These are phyloP conservation scores for Rhizopus microsporus DNA, from an alignment of 371 early-diverging fungal species.

Conservation along the genomic window DNA sequence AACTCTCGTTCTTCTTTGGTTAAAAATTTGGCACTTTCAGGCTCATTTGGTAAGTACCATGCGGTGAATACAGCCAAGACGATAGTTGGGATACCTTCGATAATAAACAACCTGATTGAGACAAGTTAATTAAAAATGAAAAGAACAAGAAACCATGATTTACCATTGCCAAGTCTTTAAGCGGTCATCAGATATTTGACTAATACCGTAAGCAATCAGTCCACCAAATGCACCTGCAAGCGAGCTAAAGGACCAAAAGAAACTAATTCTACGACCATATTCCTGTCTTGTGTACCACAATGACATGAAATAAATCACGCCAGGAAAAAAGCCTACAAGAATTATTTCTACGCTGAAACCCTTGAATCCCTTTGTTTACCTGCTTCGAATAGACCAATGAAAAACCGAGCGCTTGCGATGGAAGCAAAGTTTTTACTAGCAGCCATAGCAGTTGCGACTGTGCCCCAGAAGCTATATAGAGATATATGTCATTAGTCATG, in stretches of 20 bases:
- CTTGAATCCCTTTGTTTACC: slow-evolving; percentile 2
- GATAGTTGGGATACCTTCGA: slow-evolving; percentile 54
- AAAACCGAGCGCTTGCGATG: slow-evolving; percentile 22
- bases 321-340: slow-evolving; percentile 21
- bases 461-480: slow-evolving; percentile 22
- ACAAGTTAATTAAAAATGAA: not conserved
- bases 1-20: slow-evolving; percentile 55
- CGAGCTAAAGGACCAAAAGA: slow-evolving; percentile 47
- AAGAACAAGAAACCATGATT: not conserved
- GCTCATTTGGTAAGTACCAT: slow-evolving; percentile 58
- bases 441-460: slow-evolving; percentile 30
- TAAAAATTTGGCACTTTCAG: slow-evolving; percentile 57
- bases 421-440: slow-evolving; percentile 28
- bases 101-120: slow-evolving; percentile 54
- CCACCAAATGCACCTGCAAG: slow-evolving; percentile 49
- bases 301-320: slow-evolving; percentile 38
- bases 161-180: slow-evolving; percentile 47
- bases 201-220: slow-evolving; percentile 39
- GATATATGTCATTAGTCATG: not conserved
- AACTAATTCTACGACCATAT: slow-evolving; percentile 42
- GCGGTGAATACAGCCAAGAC: slow-evolving; percentile 38
- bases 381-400: slow-evolving; percentile 31
- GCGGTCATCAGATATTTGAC: slow-evolving; percentile 27
- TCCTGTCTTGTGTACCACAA: slow-evolving; percentile 48
- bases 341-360: not conserved